A percentile compares a stretch with the other conserved stretches of the same genome.
phyloP scores from a whole-genome alignment of 1,284 basidiomycete species.

The Hemileia vastatrix region DNA sequence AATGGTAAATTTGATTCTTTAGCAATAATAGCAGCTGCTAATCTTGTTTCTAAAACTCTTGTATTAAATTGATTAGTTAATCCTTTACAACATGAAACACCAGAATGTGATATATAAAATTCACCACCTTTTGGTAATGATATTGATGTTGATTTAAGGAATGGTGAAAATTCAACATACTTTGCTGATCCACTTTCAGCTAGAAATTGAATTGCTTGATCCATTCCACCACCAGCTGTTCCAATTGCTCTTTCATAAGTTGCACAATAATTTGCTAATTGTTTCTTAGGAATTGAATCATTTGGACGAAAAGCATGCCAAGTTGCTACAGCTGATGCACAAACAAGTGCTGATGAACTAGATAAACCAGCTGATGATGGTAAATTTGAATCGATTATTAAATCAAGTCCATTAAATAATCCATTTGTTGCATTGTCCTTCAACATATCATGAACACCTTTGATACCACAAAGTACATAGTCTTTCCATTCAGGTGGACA shows the following conservation, averaged over 20 bases:
- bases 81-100: neutral
- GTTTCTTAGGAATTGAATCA: constrained; percentile 5
- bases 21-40: no score
- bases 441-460: no score
- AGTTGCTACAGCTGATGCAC: no score
- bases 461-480: no score
- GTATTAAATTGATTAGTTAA: no score
- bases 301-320: constrained; percentile 5
- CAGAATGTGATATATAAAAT: neutral
- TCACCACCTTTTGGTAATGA: neutral
- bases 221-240: constrained; percentile 10
- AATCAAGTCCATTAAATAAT: no score
- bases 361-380: constrained; percentile 12
- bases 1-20: no score
- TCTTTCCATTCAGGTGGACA: no score
- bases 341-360: constrained; percentile 8
- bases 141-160: neutral
- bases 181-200: constrained; percentile 1
- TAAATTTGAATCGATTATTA: constrained; percentile 7
- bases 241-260: constrained; percentile 8
- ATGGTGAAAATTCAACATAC: constrained; percentile 6
- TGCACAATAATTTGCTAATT: no score
- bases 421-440: no score
- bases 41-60: no score
- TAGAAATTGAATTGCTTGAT: constrained; percentile 13